These are phyloP conservation scores for Suhomyces coccinellae DNA, from an alignment of 1,139 yeast genomes.

Conservation along the genomic window DNA sequence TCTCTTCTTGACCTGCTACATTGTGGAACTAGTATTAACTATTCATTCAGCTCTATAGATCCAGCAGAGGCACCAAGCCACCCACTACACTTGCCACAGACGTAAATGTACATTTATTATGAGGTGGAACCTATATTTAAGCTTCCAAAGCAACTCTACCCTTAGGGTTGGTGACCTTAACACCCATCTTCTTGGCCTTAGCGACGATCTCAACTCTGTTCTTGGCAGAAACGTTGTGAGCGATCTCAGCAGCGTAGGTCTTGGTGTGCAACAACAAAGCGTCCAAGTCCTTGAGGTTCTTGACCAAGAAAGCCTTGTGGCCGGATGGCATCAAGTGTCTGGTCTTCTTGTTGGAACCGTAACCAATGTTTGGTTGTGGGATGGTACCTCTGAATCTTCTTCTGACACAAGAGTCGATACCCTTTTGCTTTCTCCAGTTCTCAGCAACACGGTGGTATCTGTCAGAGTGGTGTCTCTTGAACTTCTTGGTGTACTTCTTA, in stretches of 20 bases:
- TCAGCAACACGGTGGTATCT: constrained; percentile 97
- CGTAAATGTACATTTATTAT: constrained; percentile 13
- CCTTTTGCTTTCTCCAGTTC: constrained; percentile 99
- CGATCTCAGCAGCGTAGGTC: constrained; percentile 99
- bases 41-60: constrained; percentile 4
- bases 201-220: constrained; percentile 97
- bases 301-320: constrained; percentile 94
- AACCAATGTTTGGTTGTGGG: constrained; percentile 99
- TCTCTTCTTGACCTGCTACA: no score
- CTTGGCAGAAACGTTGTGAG: constrained; percentile 97
- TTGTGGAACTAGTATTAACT: background rate
- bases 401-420: constrained; percentile 99
- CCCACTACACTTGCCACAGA: constrained; percentile 4
- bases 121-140: constrained; percentile 42
- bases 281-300: constrained; percentile 92
- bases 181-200: constrained; percentile 97
- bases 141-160: constrained; percentile 99
- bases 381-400: constrained; percentile 99
- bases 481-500: constrained; percentile 98
- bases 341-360: constrained; percentile 99
- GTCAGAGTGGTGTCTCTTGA: constrained; percentile 99
- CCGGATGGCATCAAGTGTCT: constrained; percentile 96
- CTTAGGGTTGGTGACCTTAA: constrained; percentile 98
- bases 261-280: constrained; percentile 95
- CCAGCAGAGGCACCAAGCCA: constrained; percentile 2